phyloP scores from a whole-genome alignment of 495 filamentous ascomycete genomes.

The Penicillium robsamsonii region DNA sequence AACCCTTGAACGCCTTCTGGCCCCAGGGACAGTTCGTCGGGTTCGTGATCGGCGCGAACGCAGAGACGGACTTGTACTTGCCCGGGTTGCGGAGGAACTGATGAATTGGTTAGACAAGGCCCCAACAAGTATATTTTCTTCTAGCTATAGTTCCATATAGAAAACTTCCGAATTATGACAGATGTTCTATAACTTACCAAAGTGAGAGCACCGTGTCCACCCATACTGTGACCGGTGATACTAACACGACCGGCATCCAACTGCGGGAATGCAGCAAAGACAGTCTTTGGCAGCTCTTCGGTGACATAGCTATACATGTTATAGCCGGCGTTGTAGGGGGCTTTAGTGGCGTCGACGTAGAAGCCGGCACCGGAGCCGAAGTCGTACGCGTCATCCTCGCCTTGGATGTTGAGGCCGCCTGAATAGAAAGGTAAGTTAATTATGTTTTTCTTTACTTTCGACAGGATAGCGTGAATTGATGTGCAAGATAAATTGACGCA shows the following conservation, averaged over 20 bases:
- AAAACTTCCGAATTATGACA: not conserved
- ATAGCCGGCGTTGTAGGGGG: conserved; percentile 71
- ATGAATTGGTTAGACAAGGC: not conserved
- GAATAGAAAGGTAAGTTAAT: not conserved
- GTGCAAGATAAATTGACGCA: not conserved
- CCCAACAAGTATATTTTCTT: not conserved
- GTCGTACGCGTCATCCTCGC: conserved; percentile 82
- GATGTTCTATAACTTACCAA: conserved; percentile 46
- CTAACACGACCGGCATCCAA: conserved; percentile 67
- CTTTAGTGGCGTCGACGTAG: conserved; percentile 85
- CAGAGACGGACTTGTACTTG: conserved; percentile 80
- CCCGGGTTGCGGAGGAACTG: conserved; percentile 86
- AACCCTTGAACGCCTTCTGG: conserved; percentile 89
- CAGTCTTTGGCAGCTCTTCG: conserved; percentile 69
- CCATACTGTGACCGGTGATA: conserved; percentile 94
- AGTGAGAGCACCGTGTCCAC: conserved; percentile 91
- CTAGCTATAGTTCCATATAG: not conserved
- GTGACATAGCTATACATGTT: conserved; percentile 93
- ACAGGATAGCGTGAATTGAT: not conserved
- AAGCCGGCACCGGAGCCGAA: conserved; percentile 91
- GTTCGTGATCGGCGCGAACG: conserved; percentile 91
- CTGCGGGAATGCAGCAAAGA: conserved; percentile 64
- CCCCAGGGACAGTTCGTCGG: conserved; percentile 88
- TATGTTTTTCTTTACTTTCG: not conserved
- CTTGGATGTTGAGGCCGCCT: conserved; percentile 71